Evolutionary conservation across 2,329 filamentous ascomycete genomes (phyloP).

Genomic region (Elsinoe australis): DNA sequence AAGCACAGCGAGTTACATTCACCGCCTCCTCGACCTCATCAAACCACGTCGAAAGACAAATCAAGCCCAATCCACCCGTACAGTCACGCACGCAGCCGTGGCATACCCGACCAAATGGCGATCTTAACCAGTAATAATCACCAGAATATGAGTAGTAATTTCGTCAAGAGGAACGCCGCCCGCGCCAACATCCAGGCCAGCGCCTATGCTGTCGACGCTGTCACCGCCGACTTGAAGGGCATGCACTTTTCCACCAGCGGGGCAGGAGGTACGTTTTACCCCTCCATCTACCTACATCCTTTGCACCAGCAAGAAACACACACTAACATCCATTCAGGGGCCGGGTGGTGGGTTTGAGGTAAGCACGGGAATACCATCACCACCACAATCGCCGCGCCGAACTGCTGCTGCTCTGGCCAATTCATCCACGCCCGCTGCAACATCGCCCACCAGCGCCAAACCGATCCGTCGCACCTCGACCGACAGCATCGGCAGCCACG

Average conservation of each 20-base stretch:
- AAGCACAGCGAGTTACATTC: neutral
- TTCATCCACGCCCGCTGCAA: too few species aligned
- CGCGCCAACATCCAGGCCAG: slow-evolving; percentile 76
- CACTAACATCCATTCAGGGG: slow-evolving; percentile 45
- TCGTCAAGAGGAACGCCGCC: slow-evolving; percentile 45
- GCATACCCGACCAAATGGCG: slow-evolving; percentile 54
- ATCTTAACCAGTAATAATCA: slow-evolving; percentile 61
- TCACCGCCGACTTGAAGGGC: slow-evolving; percentile 63
- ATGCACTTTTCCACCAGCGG: slow-evolving; percentile 93
- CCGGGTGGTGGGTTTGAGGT: slow-evolving; percentile 95
- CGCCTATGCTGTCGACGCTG: slow-evolving; percentile 75
- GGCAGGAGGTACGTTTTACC: slow-evolving; percentile 47
- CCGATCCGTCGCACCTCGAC: slow-evolving; percentile 12
- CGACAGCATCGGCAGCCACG: slow-evolving; percentile 28
- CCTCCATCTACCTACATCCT: neutral
- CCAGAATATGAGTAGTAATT: slow-evolving; percentile 63
- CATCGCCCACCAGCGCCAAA: slow-evolving; percentile 18
- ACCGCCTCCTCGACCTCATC: neutral
- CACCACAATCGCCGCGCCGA: slow-evolving; percentile 69
- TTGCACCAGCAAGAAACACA: slow-evolving; percentile 17
- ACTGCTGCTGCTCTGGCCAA: slow-evolving; percentile 14
- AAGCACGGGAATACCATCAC: slow-evolving; percentile 76
- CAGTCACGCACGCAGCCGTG: slow-evolving; percentile 36
- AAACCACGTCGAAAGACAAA: neutral
- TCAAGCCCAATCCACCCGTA: slow-evolving; percentile 16